phyloP scores from a whole-genome alignment of 2,329 filamentous ascomycete genomes.

The Escovopsis weberi region DNA sequence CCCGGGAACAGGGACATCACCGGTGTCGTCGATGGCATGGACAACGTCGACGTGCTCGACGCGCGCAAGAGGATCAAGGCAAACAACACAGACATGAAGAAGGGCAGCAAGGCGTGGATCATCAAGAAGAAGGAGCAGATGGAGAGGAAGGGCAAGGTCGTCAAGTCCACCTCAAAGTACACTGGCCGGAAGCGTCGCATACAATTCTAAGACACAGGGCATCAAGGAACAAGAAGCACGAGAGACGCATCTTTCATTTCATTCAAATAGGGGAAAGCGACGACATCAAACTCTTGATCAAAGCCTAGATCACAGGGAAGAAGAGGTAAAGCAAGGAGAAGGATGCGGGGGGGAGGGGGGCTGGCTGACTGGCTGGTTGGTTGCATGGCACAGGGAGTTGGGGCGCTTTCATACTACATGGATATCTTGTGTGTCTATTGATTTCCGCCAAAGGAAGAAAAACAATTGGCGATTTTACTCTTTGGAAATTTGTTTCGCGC shows the following conservation, averaged over 20 bases:
- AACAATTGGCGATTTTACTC: not conserved
- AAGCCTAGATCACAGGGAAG: not conserved
- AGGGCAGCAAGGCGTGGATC: slow-evolving; percentile 77
- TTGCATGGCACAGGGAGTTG: slow-evolving; percentile 19
- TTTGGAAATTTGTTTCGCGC: not conserved
- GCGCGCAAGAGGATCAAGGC: slow-evolving; percentile 36
- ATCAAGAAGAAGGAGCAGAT: slow-evolving; percentile 82
- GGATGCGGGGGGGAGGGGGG: too few species aligned
- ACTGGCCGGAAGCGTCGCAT: slow-evolving; percentile 76
- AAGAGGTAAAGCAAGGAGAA: too few species aligned
- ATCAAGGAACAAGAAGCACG: too few species aligned
- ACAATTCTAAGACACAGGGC: slow-evolving; percentile 42
- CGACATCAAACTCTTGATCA: too few species aligned
- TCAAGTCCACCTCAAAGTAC: slow-evolving; percentile 85
- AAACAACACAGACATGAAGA: slow-evolving; percentile 45
- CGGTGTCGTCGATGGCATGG: slow-evolving; percentile 77
- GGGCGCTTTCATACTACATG: slow-evolving; percentile 3
- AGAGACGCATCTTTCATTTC: too few species aligned
- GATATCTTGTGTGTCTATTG: slow-evolving; percentile 3
- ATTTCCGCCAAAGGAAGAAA: slow-evolving; percentile 7
- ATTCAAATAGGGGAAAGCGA: too few species aligned
- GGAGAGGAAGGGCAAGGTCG: slow-evolving; percentile 86
- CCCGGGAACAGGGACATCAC: slow-evolving; percentile 67
- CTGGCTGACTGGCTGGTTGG: slow-evolving; percentile 1
- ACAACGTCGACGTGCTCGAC: slow-evolving; percentile 71